Evolutionary conservation across 306 rosid genomes (phyloP), one percentile per base, ranked within the genome.

Genomic region (Rubus idaeus): DNA sequence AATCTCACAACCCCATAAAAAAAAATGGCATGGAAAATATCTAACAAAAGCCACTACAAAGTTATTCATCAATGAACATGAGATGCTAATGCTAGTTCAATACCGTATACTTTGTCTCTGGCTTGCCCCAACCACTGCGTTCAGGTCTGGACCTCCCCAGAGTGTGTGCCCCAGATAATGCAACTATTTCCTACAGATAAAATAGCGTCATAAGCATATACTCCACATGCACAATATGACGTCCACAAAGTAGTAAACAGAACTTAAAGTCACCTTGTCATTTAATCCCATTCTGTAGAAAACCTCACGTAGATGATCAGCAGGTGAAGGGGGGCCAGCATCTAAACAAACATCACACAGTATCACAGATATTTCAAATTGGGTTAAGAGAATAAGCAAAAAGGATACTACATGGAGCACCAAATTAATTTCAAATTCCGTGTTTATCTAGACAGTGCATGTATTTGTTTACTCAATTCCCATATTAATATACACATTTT

Each of bases 61-160:
- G n/a, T 71, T 63, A 10, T 18, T 58, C 69, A 14, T 6, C 4
- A 9, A 10, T 20, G 65, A 16, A 30, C 40, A 71, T 56, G 75
- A 45, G 78, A 68, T 58, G 73, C 77, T 68, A 71, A 64, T 60
- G 75, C 82, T 70, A 63, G 74, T 44, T 77, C 58, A 21, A 71
- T 92, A 96, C 99, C 82, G 97, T 92, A 76, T 96, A 91, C 78
- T 92, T 86, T 64, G 98, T 96, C 85, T 91, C 99, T n/a, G 97
- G 93, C 83, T 96, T 92, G 80, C 99, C 99, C 98, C 96, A 96
- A 62, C 98, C 98, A 88, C 99, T 92, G 71, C 97, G 98, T 6
- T 96, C 98, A 17, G 96, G 99, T 78, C 98, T 93, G 75, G 98
- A 86, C 76, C 99, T 83, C 70, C 99, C 98, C 67, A 96, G 78